Percentiles rank a stretch among this genome's conserved stretches.
Evolutionary conservation across 345 rosid species (phyloP).

Genomic region (Pseudoturritis turrita): DNA sequence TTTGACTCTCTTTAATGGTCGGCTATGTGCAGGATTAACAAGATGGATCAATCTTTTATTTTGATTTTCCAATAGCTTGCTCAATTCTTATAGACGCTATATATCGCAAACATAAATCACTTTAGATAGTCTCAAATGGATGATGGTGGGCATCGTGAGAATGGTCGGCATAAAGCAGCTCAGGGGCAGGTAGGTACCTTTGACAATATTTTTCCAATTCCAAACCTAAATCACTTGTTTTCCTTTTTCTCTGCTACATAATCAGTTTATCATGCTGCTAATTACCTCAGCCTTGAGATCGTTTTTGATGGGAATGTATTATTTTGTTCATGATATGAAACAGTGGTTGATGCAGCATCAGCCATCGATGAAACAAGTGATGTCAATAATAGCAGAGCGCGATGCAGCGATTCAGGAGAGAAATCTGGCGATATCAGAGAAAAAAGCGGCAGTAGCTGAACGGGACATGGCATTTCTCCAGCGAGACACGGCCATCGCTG

Average conservation of each 20-base stretch:
- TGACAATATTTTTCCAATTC: background rate
- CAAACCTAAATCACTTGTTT: background rate
- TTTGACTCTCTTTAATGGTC: constrained; percentile 1
- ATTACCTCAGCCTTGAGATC: background rate
- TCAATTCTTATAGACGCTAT: background rate
- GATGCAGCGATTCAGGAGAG: constrained; percentile 95
- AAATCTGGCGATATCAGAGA: constrained; percentile 85
- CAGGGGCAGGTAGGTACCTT: constrained; percentile 86
- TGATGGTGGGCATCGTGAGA: constrained; percentile 91
- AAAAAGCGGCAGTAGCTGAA: constrained; percentile 86
- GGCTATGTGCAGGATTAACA: constrained; percentile 9
- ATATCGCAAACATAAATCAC: background rate
- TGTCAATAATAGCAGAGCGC: constrained; percentile 92
- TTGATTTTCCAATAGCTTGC: constrained; percentile 1
- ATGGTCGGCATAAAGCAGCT: constrained; percentile 78
- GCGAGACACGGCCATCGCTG: constrained; percentile 90
- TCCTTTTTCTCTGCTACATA: background rate
- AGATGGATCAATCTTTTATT: constrained; percentile 17
- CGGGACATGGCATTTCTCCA: constrained; percentile 91
- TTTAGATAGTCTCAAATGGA: constrained; percentile 54
- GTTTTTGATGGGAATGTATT: constrained; percentile 12
- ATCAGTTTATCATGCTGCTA: background rate
- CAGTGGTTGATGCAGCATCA: constrained; percentile 96
- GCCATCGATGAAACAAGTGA: constrained; percentile 99
- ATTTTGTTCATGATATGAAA: constrained; percentile 18